Evolutionary conservation across 768 basidiomycete genomes (phyloP), one percentile per base, ranked within the genome.

Genomic region (Trametes cubensis): DNA sequence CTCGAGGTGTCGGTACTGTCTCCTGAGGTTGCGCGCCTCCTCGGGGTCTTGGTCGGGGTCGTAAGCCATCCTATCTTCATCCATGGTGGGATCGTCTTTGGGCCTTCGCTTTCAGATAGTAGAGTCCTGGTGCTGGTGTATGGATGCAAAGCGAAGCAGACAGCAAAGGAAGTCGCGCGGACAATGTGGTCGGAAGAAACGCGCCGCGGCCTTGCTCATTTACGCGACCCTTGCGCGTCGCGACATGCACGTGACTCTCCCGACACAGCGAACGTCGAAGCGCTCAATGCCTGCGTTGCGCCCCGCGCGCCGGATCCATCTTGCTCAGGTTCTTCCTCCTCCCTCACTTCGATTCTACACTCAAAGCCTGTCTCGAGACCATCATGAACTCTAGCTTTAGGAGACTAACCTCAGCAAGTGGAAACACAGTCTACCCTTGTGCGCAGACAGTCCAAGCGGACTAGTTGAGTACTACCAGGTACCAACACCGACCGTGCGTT

Each of bases 41-140:
- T 89, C 87, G 5, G 87, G 85, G 77, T 94, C 83, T 71, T 94
- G 92, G 72, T 94, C 90, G 11, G 92, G 92, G 70, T 94, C 90
- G 70, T 91, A 94, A 14, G 40, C 58, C 25, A 57, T 38, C 2
- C 30, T 25, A 40, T 54, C 54, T 11, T 25, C 39, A 8, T 38
- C 53, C 18, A 41, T 20, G 17, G 46, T 17, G 14, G 4, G 15
- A 41, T 46, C 56, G 7, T 46, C 53, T 6, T 39, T 25, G 13
- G 51, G 39, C 51, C 11, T 2, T 34, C 34, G 34, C 34, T 34
- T 34, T 34, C 34, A 34, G 11, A 5, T 11, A 2, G 5, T 10
- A 34, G 34, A 34, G 5, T 11, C 34, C 6, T 34, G 11, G 34
- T 34, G 34, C 10, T n/a, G n/a, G n/a, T n/a, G 40, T 53, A 15